These are phyloP conservation scores for Citrullus colocynthis DNA, from an alignment of 306 rosid genomes.

Conservation along the genomic window DNA sequence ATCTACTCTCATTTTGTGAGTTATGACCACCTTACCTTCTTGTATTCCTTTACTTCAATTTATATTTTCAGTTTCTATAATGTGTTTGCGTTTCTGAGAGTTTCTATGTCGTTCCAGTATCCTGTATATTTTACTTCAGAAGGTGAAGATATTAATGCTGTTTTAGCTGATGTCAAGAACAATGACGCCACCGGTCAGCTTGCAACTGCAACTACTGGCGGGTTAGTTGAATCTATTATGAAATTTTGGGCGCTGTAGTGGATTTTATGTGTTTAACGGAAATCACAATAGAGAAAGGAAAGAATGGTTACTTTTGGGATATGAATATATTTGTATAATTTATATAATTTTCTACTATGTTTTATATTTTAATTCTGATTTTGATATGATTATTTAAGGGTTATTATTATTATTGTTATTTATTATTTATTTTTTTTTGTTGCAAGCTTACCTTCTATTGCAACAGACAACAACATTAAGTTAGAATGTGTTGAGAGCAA, in stretches of 20 bases:
- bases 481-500: no score
- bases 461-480: not conserved
- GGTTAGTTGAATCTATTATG: constrained; percentile 42
- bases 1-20: not conserved
- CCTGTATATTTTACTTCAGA: constrained; percentile 97
- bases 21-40: not conserved
- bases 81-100: not conserved
- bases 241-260: not conserved
- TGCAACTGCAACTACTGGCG: constrained; percentile 98
- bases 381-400: not conserved
- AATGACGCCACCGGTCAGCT: constrained; percentile 93
- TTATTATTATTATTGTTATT: no score
- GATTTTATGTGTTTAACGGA: not conserved
- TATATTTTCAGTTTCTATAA: not conserved
- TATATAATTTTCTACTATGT: not conserved
- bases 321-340: not conserved
- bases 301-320: not conserved
- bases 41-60: not conserved
- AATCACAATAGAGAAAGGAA: not conserved
- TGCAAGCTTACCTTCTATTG: not conserved
- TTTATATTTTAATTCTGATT: not conserved
- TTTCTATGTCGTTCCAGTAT: constrained; percentile 45
- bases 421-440: not conserved
- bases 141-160: constrained; percentile 51
- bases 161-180: constrained; percentile 74